A percentile compares a stretch with the other conserved stretches of the same genome.
Evolutionary conservation across 2,329 filamentous ascomycete species (phyloP).

Genomic region (Phyllosticta citrichinensis): DNA sequence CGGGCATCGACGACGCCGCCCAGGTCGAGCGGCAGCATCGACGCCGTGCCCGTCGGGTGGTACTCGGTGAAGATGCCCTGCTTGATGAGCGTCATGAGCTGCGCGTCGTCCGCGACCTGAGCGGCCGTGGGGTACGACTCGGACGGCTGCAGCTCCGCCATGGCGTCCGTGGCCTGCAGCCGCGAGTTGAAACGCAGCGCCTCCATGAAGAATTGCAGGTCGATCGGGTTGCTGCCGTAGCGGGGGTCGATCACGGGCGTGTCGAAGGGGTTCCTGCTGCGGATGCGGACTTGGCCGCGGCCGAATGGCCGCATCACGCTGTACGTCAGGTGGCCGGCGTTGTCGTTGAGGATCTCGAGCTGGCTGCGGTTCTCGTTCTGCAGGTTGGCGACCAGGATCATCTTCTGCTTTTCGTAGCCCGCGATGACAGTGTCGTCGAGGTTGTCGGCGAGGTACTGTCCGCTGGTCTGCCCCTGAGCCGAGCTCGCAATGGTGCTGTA

Average conservation of each 20-base stretch:
- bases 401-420: slow-evolving; percentile 6
- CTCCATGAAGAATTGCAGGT: slow-evolving; percentile 16
- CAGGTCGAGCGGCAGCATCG: slow-evolving; percentile 18
- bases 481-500: background rate
- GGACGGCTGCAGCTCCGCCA: slow-evolving; percentile 16
- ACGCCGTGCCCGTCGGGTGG: slow-evolving; percentile 23
- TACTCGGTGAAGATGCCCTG: slow-evolving; percentile 16
- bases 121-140: slow-evolving; percentile 18
- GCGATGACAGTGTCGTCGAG: slow-evolving; percentile 2
- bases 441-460: background rate
- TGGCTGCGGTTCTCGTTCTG: slow-evolving; percentile 2
- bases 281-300: slow-evolving; percentile 17
- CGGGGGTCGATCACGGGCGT: background rate
- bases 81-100: slow-evolving; percentile 15
- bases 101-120: slow-evolving; percentile 17
- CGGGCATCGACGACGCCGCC: slow-evolving; percentile 21
- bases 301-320: slow-evolving; percentile 16
- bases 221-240: slow-evolving; percentile 19
- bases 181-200: slow-evolving; percentile 16
- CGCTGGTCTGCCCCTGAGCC: background rate
- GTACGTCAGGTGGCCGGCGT: slow-evolving; percentile 4
- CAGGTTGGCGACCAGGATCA: background rate
- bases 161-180: slow-evolving; percentile 11
- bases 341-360: slow-evolving; percentile 10
- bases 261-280: slow-evolving; percentile 7